Percentiles rank a stretch among this genome's conserved stretches.
Conservation (phyloP, 352 stramenopile genomes). For the Pythium utonaiense region DNA sequence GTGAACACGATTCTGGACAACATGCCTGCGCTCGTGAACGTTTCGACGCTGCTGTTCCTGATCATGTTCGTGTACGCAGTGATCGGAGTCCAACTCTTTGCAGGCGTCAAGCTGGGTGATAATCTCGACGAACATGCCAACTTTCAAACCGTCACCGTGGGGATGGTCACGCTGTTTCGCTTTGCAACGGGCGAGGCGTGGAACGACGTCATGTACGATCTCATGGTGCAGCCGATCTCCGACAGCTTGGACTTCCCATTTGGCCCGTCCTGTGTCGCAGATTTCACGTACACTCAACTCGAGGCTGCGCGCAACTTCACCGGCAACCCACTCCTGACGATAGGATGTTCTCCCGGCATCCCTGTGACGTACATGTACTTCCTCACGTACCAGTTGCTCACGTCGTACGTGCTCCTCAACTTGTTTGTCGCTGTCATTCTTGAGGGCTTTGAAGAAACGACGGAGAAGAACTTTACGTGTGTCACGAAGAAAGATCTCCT, state of each 20-base stretch:
- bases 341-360: constrained; percentile 34
- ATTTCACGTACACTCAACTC: constrained; percentile 34
- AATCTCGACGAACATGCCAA: constrained; percentile 57
- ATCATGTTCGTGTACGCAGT: constrained; percentile 81
- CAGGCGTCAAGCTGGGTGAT: constrained; percentile 44
- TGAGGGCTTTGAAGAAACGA: constrained; percentile 67
- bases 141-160: constrained; percentile 50
- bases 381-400: constrained; percentile 54
- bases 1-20: constrained; percentile 69
- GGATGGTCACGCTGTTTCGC: constrained; percentile 63
- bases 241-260: constrained; percentile 25
- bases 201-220: constrained; percentile 82
- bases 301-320: constrained; percentile 23
- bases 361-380: constrained; percentile 68
- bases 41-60: constrained; percentile 60
- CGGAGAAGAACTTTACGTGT: constrained; percentile 32
- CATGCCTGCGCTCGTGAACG: constrained; percentile 72
- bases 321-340: constrained; percentile 30
- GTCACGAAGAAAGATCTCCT: constrained; percentile 39
- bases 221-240: constrained; percentile 36
- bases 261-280: constrained; percentile 32
- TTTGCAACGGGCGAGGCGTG: constrained; percentile 68
- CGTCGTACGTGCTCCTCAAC: constrained; percentile 72
- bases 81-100: constrained; percentile 75
- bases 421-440: constrained; percentile 81